Evolutionary conservation across 305 asterid species (phyloP).

Genomic region (Solanum hybrid): DNA sequence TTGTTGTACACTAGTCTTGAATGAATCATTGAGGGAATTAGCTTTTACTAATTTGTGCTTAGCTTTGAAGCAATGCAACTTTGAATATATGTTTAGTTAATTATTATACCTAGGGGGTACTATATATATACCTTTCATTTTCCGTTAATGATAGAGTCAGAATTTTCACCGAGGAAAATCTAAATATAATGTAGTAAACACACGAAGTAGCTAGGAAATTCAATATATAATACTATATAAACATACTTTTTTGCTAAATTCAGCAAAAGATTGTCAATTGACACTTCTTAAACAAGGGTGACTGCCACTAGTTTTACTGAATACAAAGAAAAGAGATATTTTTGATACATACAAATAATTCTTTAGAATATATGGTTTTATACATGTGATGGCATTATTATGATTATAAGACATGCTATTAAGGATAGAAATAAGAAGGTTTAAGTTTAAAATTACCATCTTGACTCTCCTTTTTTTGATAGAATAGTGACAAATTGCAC

Average conservation of each 20-base stretch:
- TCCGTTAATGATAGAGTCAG: neutral
- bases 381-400: neutral
- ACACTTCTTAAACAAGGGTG: neutral
- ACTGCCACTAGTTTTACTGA: neutral
- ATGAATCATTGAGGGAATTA: slow-evolving; percentile 25
- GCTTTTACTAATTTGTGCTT: slow-evolving; percentile 21
- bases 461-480: neutral
- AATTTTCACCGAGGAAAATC: neutral
- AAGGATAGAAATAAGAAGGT: neutral
- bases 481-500: neutral
- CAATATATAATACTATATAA: neutral
- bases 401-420: neutral
- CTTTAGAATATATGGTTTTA: neutral
- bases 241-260: rapidly evolving
- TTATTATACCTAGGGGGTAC: neutral
- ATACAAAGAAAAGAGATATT: neutral
- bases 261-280: neutral
- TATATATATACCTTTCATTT: neutral
- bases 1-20: neutral
- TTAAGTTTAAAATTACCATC: neutral
- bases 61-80: slow-evolving; percentile 44
- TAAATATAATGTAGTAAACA: neutral
- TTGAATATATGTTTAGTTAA: neutral
- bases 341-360: neutral
- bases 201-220: neutral